Base-by-base conservation (phyloP, 441 rosid species). In the Pelargonium cotyledonis region DNA sequence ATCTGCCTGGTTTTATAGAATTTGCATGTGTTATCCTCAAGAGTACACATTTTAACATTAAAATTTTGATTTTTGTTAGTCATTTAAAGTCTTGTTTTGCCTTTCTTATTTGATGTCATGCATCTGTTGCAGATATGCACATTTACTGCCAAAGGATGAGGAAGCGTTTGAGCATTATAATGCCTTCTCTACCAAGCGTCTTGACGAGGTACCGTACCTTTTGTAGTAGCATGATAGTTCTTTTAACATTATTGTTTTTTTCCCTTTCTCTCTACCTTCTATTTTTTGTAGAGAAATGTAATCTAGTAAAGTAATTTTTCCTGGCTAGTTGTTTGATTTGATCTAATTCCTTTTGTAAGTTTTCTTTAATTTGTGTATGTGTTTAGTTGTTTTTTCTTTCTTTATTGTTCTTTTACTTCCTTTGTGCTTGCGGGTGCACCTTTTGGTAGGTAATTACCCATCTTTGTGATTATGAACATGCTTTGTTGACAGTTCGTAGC, bases 71-170 rank as follows among this genome's bases (percentile, higher is more conserved):
- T 12, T 61, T 23, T 61, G 38, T 23, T 23, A 61, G 64, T 61
- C 31, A 26, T 61, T 15, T 23, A 61, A 61, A 61, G 64, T 61
- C 64, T 2, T 11, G 40, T 61, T 61, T 61, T 23, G 65, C n/a
- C 16, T 0, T 46, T 16, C 51, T 71, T 46, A 76, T 66, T 47
- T 41, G 49, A 66, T 46, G 10, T 26, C 38, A 44, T 73, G 46
- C 46, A 18, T 69, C 26, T 63, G 26, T 73, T 69, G 76, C 88
- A 96, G 99, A 81, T 96, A 84, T 80, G 83, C 90, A 58, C 99
- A 96, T 89, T 82, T 96, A 80, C 93, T 93, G 74, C 98, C 99
- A 19, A 90, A 79, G 82, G 95, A 91, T 57, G 97, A 91, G 70
- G 98, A 91, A 65, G 88, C 95, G 65, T 83, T 93, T 78, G 97